Conservation (phyloP, 306 rosid genomes). For the Malus sylvestris region DNA sequence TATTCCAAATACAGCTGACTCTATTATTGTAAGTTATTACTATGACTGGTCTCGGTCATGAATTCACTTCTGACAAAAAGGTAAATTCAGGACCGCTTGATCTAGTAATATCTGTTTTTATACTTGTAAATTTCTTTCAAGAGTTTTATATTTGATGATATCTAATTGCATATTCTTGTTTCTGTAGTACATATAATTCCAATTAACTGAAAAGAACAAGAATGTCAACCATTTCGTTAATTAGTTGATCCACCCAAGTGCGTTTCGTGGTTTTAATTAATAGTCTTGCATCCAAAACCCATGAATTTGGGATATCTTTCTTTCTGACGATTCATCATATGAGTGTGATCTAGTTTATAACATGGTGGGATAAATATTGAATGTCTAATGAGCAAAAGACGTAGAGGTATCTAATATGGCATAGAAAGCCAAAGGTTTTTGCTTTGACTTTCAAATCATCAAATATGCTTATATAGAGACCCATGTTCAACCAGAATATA, state of each 20-base stretch:
- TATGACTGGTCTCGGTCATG: constrained; percentile 79
- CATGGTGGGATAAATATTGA: too few species aligned
- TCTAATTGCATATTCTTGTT: not conserved
- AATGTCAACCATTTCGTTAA: not conserved
- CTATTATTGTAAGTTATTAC: constrained; percentile 63
- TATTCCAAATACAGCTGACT: constrained; percentile 92
- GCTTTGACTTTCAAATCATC: too few species aligned
- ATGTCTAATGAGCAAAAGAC: too few species aligned
- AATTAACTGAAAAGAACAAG: not conserved
- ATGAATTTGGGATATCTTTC: not conserved
- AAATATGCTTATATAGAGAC: too few species aligned
- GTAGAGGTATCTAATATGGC: too few species aligned
- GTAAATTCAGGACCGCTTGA: constrained; percentile 99
- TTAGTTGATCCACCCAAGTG: not conserved
- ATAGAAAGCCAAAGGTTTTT: too few species aligned
- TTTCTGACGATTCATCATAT: not conserved
- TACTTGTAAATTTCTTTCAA: not conserved
- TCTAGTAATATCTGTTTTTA: constrained; percentile 44
- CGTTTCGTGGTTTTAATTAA: not conserved
- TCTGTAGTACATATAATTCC: not conserved
- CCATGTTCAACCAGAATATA: too few species aligned
- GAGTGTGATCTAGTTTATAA: too few species aligned
- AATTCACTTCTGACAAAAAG: constrained; percentile 86
- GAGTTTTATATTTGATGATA: not conserved
- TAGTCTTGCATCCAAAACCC: not conserved